A percentile compares a stretch with the other conserved stretches of the same genome.
phyloP scores from a whole-genome alignment of 2,329 filamentous ascomycete genomes.

The Penicillium fuscoglaucum region DNA sequence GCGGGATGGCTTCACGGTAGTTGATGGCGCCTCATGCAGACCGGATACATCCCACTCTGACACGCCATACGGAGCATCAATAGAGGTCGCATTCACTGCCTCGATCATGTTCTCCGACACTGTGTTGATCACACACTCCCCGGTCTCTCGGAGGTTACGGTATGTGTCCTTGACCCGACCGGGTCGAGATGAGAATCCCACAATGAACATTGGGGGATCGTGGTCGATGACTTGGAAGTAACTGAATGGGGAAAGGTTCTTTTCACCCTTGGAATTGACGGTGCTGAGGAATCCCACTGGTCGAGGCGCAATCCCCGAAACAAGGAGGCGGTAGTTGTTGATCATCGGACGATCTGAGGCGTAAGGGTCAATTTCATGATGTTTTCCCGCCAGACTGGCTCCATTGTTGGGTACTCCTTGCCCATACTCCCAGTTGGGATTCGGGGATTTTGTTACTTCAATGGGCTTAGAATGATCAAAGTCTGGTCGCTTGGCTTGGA shows the following conservation, averaged over 20 bases:
- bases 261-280: constrained; percentile 59
- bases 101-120: constrained; percentile 80
- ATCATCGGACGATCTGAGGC: constrained; percentile 62
- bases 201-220: constrained; percentile 80
- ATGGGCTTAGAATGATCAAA: constrained; percentile 32
- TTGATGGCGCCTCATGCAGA: constrained; percentile 65
- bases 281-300: constrained; percentile 68
- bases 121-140: constrained; percentile 82
- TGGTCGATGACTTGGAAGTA: constrained; percentile 80
- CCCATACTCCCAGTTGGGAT: constrained; percentile 35
- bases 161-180: constrained; percentile 72
- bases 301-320: constrained; percentile 75
- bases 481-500: constrained; percentile 36
- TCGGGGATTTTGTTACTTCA: constrained; percentile 38
- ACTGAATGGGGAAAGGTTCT: constrained; percentile 79
- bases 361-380: constrained; percentile 75
- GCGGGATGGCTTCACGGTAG: constrained; percentile 66
- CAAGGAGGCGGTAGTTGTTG: constrained; percentile 87
- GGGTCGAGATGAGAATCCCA: constrained; percentile 58
- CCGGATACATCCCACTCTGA: constrained; percentile 81
- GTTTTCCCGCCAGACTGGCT: constrained; percentile 17
- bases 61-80: constrained; percentile 73
- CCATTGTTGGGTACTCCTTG: constrained; percentile 21
- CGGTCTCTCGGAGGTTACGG: constrained; percentile 66
- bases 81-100: constrained; percentile 74